Conservation (phyloP, 345 rosid species). For the Arabidopsis thaliana region DNA sequence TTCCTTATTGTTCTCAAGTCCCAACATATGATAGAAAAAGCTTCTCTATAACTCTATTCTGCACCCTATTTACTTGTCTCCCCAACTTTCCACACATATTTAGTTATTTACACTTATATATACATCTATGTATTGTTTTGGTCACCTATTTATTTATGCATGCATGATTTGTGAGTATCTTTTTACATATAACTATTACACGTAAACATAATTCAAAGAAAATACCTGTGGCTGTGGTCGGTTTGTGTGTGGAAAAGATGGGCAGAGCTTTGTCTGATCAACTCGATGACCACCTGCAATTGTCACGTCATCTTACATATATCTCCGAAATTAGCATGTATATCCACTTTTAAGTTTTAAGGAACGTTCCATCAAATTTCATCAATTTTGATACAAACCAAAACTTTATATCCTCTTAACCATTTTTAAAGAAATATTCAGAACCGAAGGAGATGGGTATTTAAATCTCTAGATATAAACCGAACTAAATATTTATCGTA, state of each 20-base stretch:
- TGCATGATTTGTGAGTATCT: too few species aligned
- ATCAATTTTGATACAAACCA: too few species aligned
- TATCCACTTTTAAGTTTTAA: background rate
- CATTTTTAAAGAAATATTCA: background rate
- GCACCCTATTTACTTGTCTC: slow-evolving; percentile 3
- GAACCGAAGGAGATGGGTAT: too few species aligned
- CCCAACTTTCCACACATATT: slow-evolving; percentile 31
- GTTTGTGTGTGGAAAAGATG: slow-evolving; percentile 39
- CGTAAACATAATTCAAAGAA: background rate
- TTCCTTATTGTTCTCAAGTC: background rate
- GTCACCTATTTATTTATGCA: slow-evolving; percentile 5
- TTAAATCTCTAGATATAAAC: background rate
- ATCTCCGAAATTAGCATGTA: background rate
- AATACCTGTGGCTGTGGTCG: slow-evolving; percentile 47
- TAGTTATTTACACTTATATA: background rate
- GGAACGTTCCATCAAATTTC: slow-evolving; percentile 1
- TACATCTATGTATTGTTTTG: slow-evolving; percentile 21
- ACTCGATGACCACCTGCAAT: slow-evolving; percentile 42
- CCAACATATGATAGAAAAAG: slow-evolving; percentile 27
- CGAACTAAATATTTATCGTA: background rate
- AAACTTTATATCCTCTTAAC: background rate
- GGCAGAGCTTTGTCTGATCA: slow-evolving; percentile 53
- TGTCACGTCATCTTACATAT: background rate
- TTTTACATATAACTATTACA: too few species aligned
- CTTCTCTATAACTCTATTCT: slow-evolving; percentile 7